Conservation (phyloP, 2,329 filamentous ascomycete genomes). For the Dothistroma pini region DNA sequence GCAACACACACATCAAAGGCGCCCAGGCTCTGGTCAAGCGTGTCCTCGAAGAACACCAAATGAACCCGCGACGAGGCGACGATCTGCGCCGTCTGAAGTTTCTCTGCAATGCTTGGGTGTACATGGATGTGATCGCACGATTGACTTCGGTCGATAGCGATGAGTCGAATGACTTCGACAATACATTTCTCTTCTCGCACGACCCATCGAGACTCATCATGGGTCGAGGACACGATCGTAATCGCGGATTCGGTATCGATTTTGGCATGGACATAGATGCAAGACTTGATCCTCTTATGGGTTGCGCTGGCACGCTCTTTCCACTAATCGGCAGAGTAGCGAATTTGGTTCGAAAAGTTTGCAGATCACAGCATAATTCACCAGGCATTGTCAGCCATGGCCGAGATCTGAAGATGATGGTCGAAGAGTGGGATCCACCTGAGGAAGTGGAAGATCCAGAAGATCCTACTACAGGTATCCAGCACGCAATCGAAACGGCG, state of each 20-base stretch:
- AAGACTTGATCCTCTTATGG: conserved; percentile 68
- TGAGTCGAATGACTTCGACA: conserved; percentile 53
- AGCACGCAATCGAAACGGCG: conserved; percentile 63
- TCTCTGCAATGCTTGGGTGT: conserved; percentile 68
- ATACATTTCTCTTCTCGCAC: conserved; percentile 39
- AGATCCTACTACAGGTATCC: conserved; percentile 59
- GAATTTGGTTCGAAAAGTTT: conserved; percentile 61
- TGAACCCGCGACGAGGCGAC: conserved; percentile 40
- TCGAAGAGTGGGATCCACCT: conserved; percentile 61
- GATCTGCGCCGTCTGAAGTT: conserved; percentile 59
- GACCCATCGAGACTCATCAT: conserved; percentile 29
- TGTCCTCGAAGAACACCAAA: conserved; percentile 50
- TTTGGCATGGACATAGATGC: conserved; percentile 42
- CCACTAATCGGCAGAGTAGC: conserved; percentile 65
- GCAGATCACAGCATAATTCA: conserved; percentile 54
- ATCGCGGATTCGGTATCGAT: conserved; percentile 36
- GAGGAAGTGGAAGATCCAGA: conserved; percentile 58
- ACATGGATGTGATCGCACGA: conserved; percentile 69
- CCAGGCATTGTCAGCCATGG: conserved; percentile 60
- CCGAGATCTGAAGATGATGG: conserved; percentile 56
- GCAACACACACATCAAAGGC: conserved; percentile 65
- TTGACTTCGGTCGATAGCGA: conserved; percentile 61
- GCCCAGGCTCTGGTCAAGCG: conserved; percentile 62
- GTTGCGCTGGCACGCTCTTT: conserved; percentile 64
- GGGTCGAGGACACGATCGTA: conserved; percentile 19